Evolutionary conservation across 1,139 yeast genomes (phyloP), one percentile per base, ranked within the genome.

Genomic region (Taphrina confusa): DNA sequence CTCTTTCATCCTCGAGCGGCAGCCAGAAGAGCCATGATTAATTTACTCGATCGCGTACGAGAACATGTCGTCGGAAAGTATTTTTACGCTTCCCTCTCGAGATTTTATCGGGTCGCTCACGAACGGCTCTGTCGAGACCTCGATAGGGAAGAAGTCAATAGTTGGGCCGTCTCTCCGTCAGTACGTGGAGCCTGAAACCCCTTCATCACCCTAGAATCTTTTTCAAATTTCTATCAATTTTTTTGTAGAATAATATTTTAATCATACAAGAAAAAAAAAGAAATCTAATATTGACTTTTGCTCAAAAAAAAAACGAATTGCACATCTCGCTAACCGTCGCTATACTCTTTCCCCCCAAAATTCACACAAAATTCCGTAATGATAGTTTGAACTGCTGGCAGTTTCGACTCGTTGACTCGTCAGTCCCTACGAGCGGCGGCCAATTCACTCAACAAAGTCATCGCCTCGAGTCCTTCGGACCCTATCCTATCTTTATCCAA

Each of bases 1-100:
- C 64, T 74, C 33, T 72, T 72, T 61, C 76, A 74, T 63, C 71
- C 71, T 12, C 67, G 65, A 46, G 57, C 66, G 1, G 64, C 64
- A 18, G 70, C 72, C 5, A 66, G 76, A 22, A 49, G 64, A 3
- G 67, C 67, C 55, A 69, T 70, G 1, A 68, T 66, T 18, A 65
- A 67, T n/a, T 63, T 73, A 25, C 64, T 73, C 37, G 66, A 66
- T 44, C 67, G 72, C 4, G 68, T 73, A 45, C 70, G 70, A 58
- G 61, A 63, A 40, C 74, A 73, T 54, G 61, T 68, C 3, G 74
- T 74, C 18, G 58, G 58, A 4, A 31, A 31, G 30, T 28, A 25
- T 28, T 54, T 40, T n/a, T 22, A 31, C 18, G 58, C 34, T 14
- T 23, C 36, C 3, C 34, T 54, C 16, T 27, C 37, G n/a, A 14